A percentile compares a stretch with the other conserved stretches of the same genome.
Conservation (phyloP, 768 basidiomycete species). For the Leccinum rimulosum region DNA sequence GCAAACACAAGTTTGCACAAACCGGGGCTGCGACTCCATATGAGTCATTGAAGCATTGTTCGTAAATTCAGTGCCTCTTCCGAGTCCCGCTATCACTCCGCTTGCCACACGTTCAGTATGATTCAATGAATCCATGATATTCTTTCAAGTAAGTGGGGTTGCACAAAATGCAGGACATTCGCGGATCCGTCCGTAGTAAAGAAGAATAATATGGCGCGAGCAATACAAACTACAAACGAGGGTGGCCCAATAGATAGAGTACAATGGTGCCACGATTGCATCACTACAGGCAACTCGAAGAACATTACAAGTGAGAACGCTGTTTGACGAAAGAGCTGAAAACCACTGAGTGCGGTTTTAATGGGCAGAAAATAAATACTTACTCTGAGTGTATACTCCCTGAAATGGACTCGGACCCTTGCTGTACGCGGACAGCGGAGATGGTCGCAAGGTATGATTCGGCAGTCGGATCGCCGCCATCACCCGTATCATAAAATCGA, state of each 20-base stretch:
- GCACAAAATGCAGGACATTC: too few relatives aligned
- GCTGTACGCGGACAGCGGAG: background rate
- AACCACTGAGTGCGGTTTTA: background rate
- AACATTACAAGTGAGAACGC: too few relatives aligned
- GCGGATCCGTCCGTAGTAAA: too few relatives aligned
- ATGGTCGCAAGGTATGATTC: background rate
- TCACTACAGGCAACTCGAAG: background rate
- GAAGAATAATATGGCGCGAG: too few relatives aligned
- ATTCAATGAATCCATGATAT: too few relatives aligned
- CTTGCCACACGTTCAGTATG: background rate
- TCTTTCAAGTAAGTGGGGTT: too few relatives aligned
- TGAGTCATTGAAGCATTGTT: background rate
- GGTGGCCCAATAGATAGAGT: background rate
- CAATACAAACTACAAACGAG: too few relatives aligned
- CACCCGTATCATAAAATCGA: background rate
- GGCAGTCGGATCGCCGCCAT: background rate
- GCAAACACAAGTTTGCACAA: background rate
- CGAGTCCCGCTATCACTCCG: too few relatives aligned
- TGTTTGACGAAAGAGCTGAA: background rate
- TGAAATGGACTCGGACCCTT: background rate
- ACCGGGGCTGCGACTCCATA: background rate
- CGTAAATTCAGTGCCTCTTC: too few relatives aligned
- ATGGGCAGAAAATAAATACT: background rate
- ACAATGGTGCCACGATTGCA: background rate
- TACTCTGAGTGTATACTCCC: background rate